Base-by-base conservation (phyloP, 352 stramenopile genomes). In the Globisporangium solare region DNA sequence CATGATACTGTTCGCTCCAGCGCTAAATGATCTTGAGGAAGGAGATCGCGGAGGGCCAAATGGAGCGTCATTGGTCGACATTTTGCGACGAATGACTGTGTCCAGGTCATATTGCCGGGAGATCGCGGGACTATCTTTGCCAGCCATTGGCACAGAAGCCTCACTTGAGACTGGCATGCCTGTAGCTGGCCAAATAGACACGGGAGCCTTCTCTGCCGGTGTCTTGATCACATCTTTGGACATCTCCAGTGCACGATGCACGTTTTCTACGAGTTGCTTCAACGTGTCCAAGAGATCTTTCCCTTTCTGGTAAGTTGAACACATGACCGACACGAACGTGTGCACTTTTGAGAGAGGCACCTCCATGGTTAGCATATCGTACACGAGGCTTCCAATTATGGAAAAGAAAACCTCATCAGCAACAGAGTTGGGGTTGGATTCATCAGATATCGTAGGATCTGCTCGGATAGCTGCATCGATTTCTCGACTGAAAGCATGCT, bases 331-430 rank as follows among this genome's bases (percentile, higher is more conserved):
- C 18, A 94, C 81, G 54, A 94, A 94, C 1, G 79, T 85, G 32
- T 89, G 67, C 12, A 91, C 78, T 27, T 94, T 89, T 6, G 68
- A 63, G 0, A 92, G 66, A 4, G 81, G 74, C 12, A 90, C 76
- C 48, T 94, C 79, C 31, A 94, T 79, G 11, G 75, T 91, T 13
- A 94, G 76, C 83, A 94, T 94, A 55, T 92, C 82, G 68, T 91
- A 94, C 47, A 92, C 76, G 13, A 94, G 66, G 51, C 76, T 89
- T 0, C 83, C 83, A 51, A 89, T 88, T 8, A 91, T 67, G 0
- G 83, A 91, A 63, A 94, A 94, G 56, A 94, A 92, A 10, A 88
- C 51, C 42, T 94, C 81, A 42, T 92, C 83, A 1, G 68, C 67
- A 13, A 92, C 74, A 22, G 64, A 55, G 21, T 65, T 62, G 5